Conservation (phyloP, 106 monocot species). For the Allium cepa region DNA sequence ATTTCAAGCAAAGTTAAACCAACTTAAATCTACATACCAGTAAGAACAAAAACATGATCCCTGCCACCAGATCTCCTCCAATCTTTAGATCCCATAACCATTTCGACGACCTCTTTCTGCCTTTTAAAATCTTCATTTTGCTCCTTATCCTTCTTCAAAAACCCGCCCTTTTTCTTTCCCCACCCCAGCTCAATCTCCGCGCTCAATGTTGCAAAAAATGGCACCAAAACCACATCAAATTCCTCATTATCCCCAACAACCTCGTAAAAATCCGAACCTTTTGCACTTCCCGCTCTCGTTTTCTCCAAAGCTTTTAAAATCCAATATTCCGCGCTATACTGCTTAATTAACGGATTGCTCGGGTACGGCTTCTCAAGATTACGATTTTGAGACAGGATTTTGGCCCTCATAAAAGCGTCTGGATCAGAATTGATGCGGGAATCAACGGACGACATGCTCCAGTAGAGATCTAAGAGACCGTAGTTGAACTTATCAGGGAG, state of each 20-base stretch:
- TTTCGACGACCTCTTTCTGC: constrained; percentile 60
- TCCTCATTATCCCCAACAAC: constrained; percentile 4
- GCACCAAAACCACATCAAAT: constrained; percentile 80
- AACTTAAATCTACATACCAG: constrained; percentile 25
- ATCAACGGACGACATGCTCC: constrained; percentile 66
- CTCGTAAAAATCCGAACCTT: constrained; percentile 26
- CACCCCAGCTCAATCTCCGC: constrained; percentile 95
- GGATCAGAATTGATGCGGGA: constrained; percentile 50
- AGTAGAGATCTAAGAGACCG: constrained; percentile 79
- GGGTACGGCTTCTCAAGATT: constrained; percentile 35
- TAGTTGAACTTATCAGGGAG: constrained; percentile 68
- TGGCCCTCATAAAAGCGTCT: constrained; percentile 30
- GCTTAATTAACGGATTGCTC: constrained; percentile 63
- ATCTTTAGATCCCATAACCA: constrained; percentile 28
- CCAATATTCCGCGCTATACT: constrained; percentile 91
- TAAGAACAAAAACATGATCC: constrained; percentile 67
- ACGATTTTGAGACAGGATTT: constrained; percentile 5
- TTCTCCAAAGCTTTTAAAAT: constrained; percentile 68
- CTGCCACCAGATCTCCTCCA: constrained; percentile 60
- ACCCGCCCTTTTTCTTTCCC: constrained; percentile 60
- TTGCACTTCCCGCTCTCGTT: constrained; percentile 10
- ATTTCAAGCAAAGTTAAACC: not conserved
- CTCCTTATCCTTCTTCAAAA: constrained; percentile 68
- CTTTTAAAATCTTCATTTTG: constrained; percentile 51
- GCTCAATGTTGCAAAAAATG: constrained; percentile 85